Evolutionary conservation across 2,329 filamentous ascomycete species (phyloP).

Genomic region (Orbilia quercus): DNA sequence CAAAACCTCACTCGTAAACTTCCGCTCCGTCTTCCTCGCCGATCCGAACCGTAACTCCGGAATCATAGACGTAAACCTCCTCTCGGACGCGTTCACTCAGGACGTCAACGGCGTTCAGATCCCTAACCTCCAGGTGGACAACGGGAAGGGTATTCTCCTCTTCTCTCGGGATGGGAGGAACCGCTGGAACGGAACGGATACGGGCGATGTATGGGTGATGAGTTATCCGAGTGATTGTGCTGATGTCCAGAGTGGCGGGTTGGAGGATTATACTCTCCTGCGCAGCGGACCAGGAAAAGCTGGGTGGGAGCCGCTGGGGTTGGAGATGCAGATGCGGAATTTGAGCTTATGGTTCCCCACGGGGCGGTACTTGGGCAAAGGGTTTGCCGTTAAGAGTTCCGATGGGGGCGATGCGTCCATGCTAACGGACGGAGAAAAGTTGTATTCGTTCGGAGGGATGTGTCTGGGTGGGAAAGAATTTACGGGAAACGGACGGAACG

Average conservation of each 20-base stretch:
- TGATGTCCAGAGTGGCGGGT: background rate
- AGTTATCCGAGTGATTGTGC: constrained; percentile 16
- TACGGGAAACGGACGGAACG: constrained; percentile 19
- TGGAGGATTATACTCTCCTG: constrained; percentile 23
- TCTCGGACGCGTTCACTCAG: constrained; percentile 31
- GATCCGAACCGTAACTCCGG: constrained; percentile 5
- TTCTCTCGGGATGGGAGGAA: constrained; percentile 4
- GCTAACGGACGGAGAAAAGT: background rate
- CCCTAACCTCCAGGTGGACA: constrained; percentile 18
- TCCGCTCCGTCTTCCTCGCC: constrained; percentile 43
- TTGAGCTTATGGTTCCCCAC: constrained; percentile 30
- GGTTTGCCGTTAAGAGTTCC: constrained; percentile 15
- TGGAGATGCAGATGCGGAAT: constrained; percentile 23
- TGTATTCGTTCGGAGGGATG: constrained; percentile 50
- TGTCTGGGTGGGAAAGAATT: constrained; percentile 19
- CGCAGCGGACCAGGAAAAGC: constrained; percentile 6
- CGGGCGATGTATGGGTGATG: constrained; percentile 36
- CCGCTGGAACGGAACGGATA: background rate
- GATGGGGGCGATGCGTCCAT: background rate
- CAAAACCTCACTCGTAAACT: constrained; percentile 13
- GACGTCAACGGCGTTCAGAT: constrained; percentile 39
- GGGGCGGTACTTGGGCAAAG: constrained; percentile 26
- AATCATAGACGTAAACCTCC: constrained; percentile 17
- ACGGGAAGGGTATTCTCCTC: constrained; percentile 5
- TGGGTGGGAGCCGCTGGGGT: constrained; percentile 15